Evolutionary conservation across 108 stramenopile genomes (phyloP).

Genomic region (Aurantiochytrium sp.): DNA sequence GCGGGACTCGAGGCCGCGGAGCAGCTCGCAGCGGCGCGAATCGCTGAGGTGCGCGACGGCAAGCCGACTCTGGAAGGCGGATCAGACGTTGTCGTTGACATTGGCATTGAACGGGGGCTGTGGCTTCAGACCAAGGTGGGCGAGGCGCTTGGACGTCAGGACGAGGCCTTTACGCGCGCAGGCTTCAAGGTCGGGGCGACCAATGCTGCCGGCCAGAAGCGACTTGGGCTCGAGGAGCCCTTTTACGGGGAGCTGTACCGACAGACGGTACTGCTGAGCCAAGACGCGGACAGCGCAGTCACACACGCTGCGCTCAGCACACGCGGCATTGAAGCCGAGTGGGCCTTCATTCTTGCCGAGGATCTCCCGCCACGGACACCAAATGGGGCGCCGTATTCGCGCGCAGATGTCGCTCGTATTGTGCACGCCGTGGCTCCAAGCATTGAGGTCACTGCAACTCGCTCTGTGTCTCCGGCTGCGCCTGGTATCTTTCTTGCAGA

Average conservation of each 20-base stretch:
- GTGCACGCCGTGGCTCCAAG: neutral
- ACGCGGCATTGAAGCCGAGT: neutral
- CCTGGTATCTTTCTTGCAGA: neutral
- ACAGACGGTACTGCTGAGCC: neutral
- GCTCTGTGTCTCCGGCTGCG: neutral
- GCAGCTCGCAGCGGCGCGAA: neutral
- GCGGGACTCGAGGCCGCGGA: neutral
- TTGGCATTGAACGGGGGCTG: neutral
- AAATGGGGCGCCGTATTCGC: neutral
- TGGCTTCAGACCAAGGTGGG: neutral
- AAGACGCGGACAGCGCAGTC: neutral
- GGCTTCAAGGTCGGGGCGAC: neutral
- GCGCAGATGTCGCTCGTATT: neutral
- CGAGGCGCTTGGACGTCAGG: neutral
- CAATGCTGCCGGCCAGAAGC: neutral
- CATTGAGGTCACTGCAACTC: neutral
- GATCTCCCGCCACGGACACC: neutral
- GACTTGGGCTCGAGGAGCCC: neutral
- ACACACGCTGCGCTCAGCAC: neutral
- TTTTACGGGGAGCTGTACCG: neutral
- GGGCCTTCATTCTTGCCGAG: neutral
- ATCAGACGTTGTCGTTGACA: neutral
- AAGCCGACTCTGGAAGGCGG: neutral
- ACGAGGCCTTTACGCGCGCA: neutral
- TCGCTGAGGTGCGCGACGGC: neutral